Evolutionary conservation across 495 filamentous ascomycete genomes (phyloP), one percentile per base, ranked within the genome.

Genomic region (Penicillium dipodomyicola): DNA sequence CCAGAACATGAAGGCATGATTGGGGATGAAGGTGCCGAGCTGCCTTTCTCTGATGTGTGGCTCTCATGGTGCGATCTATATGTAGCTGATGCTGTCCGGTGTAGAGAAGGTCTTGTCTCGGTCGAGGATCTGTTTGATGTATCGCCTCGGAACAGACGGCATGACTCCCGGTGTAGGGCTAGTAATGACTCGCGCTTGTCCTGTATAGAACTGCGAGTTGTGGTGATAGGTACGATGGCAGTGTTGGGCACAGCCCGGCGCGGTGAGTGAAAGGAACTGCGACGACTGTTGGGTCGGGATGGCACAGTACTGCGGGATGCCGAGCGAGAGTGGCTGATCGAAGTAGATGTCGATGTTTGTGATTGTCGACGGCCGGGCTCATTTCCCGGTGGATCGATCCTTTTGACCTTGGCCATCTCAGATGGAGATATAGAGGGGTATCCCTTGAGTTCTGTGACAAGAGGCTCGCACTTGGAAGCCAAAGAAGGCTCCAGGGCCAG

Each of bases 111-210:
- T 19, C 49, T 54, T 5, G 20, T 40, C 37, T 65, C 56, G 14
- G 15, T 20, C 6, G 37, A 52, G 3, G 49, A 27, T 32, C 49
- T 52, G 25, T 30, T 23, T 17, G 30, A 22, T 3, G 29, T 53
- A 5, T 56, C 55, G 8, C 73, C 70, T 47, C 77, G 72, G 44
- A 79, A 79, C 2, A 79, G 61, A 23, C 76, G 74, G 52, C 74
- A 77, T 41, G 74, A 77, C 29, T 79, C 73, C 14, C 76, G 72
- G 46, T 79, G 76, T n/a, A 77, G 52, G 2, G 73, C 74, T 11
- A 79, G 37, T 2, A 79, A 64, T 15, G 70, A 68, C 56, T 77
- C 72, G 9, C 73, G 69, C 40, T 58, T 58, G 37, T 70, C 64
- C 7, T 57, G 57, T 22, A 68, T 54, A 23, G 66, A 42, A 55